Evolutionary conservation across 2,329 filamentous ascomycete genomes (phyloP), one percentile per base, ranked within the genome.

Genomic region (Sporothrix humicola): DNA sequence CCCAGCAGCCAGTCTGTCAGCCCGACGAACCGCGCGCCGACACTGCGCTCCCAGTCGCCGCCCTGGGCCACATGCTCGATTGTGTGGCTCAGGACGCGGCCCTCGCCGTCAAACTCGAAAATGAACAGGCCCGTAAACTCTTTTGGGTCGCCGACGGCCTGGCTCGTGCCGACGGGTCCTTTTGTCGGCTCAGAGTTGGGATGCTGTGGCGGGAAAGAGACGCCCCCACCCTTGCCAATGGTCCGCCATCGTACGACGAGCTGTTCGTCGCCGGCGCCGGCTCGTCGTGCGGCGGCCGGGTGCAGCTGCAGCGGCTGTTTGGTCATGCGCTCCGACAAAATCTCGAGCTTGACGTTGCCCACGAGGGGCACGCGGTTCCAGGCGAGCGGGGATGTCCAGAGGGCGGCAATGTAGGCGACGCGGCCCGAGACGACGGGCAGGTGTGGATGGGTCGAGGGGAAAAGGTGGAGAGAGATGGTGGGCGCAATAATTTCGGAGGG

Each of bases 371-470:
- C 88, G 42, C 93, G 90, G 79, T 97, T 97, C 96, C 96, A 99
- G 44, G 95, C 95, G 70, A 99, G 92, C 0, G 96, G 96, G 0
- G 95, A 94, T 0, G 96, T 98, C 95, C 95, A 98, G 52, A 99
- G 86, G 2, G 96, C 96, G 20, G 96, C 95, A 50, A 92, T 92
- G 81, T 99, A 99, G 66, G 94, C 92, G 50, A 98, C 92, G 65
- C 93, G 90, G 71, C 96, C 96, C 42, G 93, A 93, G 56, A 98
- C 96, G n/a, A 90, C 92, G 48, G 96, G 96, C 2, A 99, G 92
- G 81, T 95, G 92, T 2, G 93, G 93, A 79, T 97, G 93, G 0
- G 93, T 96, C 42, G 90, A 89, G 52, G 90, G 90, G 81, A 92
- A 92, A 76, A 92, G 88, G 80, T 91, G 88, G 58, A 92, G 88